A percentile compares a stretch with the other conserved stretches of the same genome.
Evolutionary conservation across 1,139 yeast genomes (phyloP).

Genomic region (Chernovozyma sophiae-reginae): DNA sequence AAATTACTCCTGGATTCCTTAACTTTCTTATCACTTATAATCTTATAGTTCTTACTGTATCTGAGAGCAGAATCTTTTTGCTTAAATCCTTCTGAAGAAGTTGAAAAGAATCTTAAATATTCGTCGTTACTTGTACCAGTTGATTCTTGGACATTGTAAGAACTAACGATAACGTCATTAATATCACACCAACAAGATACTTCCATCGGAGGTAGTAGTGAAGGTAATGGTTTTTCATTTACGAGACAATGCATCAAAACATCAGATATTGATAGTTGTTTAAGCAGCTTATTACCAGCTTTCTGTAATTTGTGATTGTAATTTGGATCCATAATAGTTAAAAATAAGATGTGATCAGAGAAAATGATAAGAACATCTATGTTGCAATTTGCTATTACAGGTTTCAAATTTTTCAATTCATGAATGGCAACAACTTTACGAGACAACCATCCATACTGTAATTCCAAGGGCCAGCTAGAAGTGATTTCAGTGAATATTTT

Average conservation of each 20-base stretch:
- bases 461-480: conserved; percentile 78
- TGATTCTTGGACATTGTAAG: conserved; percentile 30
- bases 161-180: conserved; percentile 46
- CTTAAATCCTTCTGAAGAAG: conserved; percentile 23
- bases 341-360: conserved; percentile 70
- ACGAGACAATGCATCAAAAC: conserved; percentile 84
- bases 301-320: conserved; percentile 20
- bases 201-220: conserved; percentile 56
- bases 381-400: conserved; percentile 18
- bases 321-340: conserved; percentile 44
- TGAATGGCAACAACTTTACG: conserved; percentile 82
- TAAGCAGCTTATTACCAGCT: conserved; percentile 4
- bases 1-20: conserved; percentile 5
- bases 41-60: conserved; percentile 22
- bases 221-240: conserved; percentile 74
- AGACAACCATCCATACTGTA: conserved; percentile 85
- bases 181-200: conserved; percentile 70
- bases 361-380: conserved; percentile 67
- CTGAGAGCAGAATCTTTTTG: conserved; percentile 8
- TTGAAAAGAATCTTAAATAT: conserved; percentile 25
- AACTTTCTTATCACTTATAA: conserved; percentile 8
- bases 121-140: conserved; percentile 13
- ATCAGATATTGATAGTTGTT: conserved; percentile 67
- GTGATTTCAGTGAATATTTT: conserved; percentile 82
- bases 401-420: conserved; percentile 42